These are phyloP conservation scores for Cutaneotrichosporon cyanovorans DNA, from an alignment of 1,284 basidiomycete genomes.

Conservation along the genomic window DNA sequence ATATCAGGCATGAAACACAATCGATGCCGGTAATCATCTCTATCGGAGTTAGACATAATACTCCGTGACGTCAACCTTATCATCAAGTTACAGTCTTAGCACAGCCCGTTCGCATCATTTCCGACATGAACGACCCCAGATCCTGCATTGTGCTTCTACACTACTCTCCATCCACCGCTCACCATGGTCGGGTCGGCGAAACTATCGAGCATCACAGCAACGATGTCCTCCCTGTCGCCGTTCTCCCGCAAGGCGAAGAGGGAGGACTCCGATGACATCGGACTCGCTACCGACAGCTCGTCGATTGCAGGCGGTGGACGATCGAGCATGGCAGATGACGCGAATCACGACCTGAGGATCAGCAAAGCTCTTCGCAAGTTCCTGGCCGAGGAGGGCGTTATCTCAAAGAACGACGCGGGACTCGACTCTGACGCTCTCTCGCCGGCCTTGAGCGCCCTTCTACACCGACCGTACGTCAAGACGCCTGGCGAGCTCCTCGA, in stretches of 20 bases:
- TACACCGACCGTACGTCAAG: constrained; percentile 8
- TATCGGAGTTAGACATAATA: too few species aligned
- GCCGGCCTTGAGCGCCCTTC: constrained; percentile 3
- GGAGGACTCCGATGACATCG: constrained; percentile 9
- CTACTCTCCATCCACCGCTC: too few species aligned
- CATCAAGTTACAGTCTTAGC: too few species aligned
- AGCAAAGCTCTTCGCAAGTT: constrained; percentile 9
- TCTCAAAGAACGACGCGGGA: constrained; percentile 2
- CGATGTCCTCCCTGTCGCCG: neutral
- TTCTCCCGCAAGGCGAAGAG: constrained; percentile 1
- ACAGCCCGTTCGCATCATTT: too few species aligned
- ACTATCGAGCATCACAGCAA: neutral
- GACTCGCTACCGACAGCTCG: neutral
- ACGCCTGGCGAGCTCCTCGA: constrained; percentile 7
- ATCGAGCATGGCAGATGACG: neutral
- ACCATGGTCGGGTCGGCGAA: neutral
- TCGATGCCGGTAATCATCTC: too few species aligned
- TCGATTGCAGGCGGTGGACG: constrained; percentile 12
- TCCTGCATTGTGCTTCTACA: too few species aligned
- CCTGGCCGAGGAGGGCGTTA: constrained; percentile 9
- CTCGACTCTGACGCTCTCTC: neutral
- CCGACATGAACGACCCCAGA: too few species aligned
- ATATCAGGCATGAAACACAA: too few species aligned
- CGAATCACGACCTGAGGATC: constrained; percentile 5
- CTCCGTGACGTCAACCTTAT: too few species aligned